Percentiles rank a stretch among this genome's conserved stretches.
These are phyloP conservation scores for Sequoiadendron giganteum DNA, from an alignment of 75 land plant genomes.

Conservation along the genomic window DNA sequence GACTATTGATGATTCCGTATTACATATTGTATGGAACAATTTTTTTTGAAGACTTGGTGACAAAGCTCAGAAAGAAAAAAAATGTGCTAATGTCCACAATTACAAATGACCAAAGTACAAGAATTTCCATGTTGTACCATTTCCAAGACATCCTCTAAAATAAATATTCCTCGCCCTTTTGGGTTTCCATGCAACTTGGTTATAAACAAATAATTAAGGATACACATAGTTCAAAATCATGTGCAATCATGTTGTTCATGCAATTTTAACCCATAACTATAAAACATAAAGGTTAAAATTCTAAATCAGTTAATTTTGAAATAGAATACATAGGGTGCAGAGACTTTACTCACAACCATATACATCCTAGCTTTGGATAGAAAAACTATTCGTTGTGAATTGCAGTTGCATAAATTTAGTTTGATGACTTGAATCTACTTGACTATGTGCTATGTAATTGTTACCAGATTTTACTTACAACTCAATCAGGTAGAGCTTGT, in stretches of 20 bases:
- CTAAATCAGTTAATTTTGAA: not conserved
- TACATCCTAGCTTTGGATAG: not conserved
- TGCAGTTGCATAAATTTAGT: not conserved
- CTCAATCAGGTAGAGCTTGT: no score
- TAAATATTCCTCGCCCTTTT: no score
- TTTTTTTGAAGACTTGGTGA: not conserved
- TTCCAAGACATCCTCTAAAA: no score
- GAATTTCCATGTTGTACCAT: no score
- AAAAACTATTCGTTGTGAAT: not conserved
- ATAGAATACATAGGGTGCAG: not conserved
- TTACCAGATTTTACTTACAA: no score
- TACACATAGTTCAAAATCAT: not conserved
- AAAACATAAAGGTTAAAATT: not conserved
- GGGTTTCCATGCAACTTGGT: no score
- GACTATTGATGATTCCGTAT: not conserved
- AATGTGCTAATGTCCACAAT: no score
- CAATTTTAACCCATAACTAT: not conserved
- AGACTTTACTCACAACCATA: not conserved
- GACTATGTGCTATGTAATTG: not conserved
- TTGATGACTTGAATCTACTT: not conserved
- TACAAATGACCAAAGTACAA: no score
- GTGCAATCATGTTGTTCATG: not conserved
- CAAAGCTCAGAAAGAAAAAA: not conserved
- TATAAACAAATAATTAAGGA: not conserved
- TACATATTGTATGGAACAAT: not conserved